These are phyloP conservation scores for Penicillium paradoxum DNA, from an alignment of 495 filamentous ascomycete genomes.

Conservation along the genomic window DNA sequence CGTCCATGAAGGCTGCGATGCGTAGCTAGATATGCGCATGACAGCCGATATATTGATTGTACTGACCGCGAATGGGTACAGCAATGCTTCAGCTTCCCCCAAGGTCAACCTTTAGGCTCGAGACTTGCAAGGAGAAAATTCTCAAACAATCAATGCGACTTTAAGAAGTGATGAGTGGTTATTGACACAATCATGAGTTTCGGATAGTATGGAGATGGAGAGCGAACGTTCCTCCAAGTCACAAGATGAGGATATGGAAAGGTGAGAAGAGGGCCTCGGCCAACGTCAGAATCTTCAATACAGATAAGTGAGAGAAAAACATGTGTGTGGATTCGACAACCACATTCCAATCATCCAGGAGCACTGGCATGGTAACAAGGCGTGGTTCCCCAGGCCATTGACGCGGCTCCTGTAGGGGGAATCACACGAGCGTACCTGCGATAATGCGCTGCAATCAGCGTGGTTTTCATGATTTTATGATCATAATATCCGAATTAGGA, in stretches of 20 bases:
- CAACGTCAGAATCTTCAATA: conserved; percentile 3
- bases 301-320: neutral
- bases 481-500: neutral
- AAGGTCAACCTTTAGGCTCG: neutral
- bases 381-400: conserved; percentile 14
- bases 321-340: conserved; percentile 7
- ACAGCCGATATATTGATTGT: neutral
- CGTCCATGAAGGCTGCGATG: conserved; percentile 17
- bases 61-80: neutral
- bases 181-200: neutral
- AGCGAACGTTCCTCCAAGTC: neutral
- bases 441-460: conserved; percentile 8
- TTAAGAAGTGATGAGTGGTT: too few species aligned
- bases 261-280: neutral
- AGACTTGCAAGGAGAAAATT: neutral
- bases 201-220: neutral
- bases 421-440: neutral
- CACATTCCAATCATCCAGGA: conserved; percentile 22
- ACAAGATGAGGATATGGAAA: neutral
- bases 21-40: conserved; percentile 12
- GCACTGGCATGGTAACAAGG: conserved; percentile 28
- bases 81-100: neutral
- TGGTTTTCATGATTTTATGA: neutral
- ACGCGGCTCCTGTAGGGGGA: conserved; percentile 2
- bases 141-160: too few species aligned